Evolutionary conservation across 257 asterid genomes (phyloP).

Genomic region (Striga asiatica): DNA sequence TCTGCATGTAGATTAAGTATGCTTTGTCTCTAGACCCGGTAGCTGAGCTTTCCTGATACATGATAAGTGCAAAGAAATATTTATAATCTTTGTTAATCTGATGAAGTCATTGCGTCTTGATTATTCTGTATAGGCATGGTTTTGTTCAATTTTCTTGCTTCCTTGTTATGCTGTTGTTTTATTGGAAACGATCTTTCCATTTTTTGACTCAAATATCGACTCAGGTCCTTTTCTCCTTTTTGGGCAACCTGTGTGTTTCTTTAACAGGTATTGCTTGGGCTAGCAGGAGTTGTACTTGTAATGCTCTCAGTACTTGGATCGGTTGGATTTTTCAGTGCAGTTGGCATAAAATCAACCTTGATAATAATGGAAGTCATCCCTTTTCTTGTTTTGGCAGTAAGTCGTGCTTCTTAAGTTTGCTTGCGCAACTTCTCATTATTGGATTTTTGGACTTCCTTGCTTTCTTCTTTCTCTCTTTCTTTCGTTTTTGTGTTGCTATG

Average conservation of each 20-base stretch:
- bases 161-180: neutral
- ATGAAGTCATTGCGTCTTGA: no score
- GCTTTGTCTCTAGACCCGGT: no score
- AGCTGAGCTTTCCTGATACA: no score
- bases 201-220: neutral
- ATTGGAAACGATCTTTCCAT: neutral
- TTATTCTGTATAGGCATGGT: no score
- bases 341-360: constrained; percentile 91
- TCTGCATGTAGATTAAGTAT: no score
- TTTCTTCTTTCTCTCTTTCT: no score
- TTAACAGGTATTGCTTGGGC: constrained; percentile 83
- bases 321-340: constrained; percentile 92
- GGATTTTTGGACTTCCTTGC: neutral
- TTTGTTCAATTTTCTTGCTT: neutral
- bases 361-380: constrained; percentile 99
- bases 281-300: constrained; percentile 91
- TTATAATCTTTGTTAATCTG: no score
- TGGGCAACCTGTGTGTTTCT: constrained; percentile 6
- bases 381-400: constrained; percentile 96
- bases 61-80: no score
- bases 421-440: neutral
- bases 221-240: neutral
- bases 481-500: no score
- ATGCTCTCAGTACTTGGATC: constrained; percentile 98
- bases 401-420: constrained; percentile 25